Conservation (phyloP, 2,329 filamentous ascomycete genomes). For the Ophiostoma ulmi region DNA sequence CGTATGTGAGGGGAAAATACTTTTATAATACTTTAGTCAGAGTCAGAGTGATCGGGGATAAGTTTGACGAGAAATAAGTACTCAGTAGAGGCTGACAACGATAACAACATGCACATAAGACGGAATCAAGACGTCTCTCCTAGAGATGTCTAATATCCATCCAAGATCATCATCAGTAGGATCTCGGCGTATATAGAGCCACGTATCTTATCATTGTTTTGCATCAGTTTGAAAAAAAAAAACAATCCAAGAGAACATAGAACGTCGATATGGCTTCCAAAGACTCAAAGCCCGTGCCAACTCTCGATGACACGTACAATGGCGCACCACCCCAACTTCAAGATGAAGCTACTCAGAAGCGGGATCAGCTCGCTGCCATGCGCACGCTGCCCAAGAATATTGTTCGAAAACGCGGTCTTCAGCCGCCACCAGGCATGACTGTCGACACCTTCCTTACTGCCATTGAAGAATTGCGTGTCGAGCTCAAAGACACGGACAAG, state of each 20-base stretch:
- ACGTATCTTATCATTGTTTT: background rate
- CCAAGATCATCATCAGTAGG: background rate
- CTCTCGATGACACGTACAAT: slow-evolving; percentile 30
- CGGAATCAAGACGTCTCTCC: background rate
- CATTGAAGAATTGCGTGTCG: slow-evolving; percentile 32
- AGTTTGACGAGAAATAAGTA: background rate
- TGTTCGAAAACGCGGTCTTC: slow-evolving; percentile 27
- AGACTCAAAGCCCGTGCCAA: slow-evolving; percentile 9
- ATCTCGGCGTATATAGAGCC: background rate
- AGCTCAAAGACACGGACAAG: slow-evolving; percentile 30
- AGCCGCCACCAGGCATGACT: slow-evolving; percentile 32
- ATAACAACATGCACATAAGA: background rate
- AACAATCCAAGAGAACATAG: background rate
- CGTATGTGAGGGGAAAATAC: background rate
- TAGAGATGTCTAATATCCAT: background rate
- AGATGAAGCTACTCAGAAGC: slow-evolving; percentile 29
- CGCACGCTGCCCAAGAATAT: slow-evolving; percentile 29
- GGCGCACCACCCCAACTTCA: slow-evolving; percentile 30
- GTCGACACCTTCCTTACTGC: slow-evolving; percentile 31
- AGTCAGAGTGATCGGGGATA: background rate
- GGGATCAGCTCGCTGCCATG: slow-evolving; percentile 28
- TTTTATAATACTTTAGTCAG: background rate
- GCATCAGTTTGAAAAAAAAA: background rate
- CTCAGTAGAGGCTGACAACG: background rate
- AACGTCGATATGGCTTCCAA: background rate